phyloP scores from a whole-genome alignment of 306 rosid species.

The Cyclanthera cordifolia region DNA sequence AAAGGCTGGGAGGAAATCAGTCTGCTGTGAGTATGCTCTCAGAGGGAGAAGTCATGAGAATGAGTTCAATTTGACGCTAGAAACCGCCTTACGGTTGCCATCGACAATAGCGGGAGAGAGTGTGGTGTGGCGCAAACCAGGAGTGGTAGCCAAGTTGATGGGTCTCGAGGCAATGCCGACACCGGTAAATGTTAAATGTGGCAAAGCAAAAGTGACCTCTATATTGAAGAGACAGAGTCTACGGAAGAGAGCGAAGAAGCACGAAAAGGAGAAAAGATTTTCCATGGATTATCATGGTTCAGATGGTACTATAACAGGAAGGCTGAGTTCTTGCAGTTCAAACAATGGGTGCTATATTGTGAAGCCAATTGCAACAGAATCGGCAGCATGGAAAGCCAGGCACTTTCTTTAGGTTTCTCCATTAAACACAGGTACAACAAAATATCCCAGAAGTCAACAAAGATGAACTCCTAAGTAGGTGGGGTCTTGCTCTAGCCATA shows the following conservation, averaged over 20 bases:
- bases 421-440: not conserved
- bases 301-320: slow-evolving; percentile 10
- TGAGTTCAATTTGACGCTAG: slow-evolving; percentile 10
- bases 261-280: slow-evolving; percentile 38
- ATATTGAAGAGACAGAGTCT: slow-evolving; percentile 28
- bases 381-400: not conserved
- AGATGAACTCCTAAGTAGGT: not conserved
- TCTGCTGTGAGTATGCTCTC: slow-evolving; percentile 34
- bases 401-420: not conserved
- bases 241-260: slow-evolving; percentile 41
- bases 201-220: slow-evolving; percentile 23
- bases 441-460: not conserved
- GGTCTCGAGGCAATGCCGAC: slow-evolving; percentile 81
- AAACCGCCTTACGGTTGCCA: slow-evolving; percentile 28
- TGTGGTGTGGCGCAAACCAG: slow-evolving; percentile 80
- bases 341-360: not conserved
- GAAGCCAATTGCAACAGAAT: slow-evolving; percentile 11
- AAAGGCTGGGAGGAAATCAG: slow-evolving; percentile 35
- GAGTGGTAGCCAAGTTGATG: slow-evolving; percentile 83
- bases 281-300: slow-evolving; percentile 8
- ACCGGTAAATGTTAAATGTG: slow-evolving; percentile 26
- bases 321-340: slow-evolving; percentile 13
- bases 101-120: slow-evolving; percentile 34
- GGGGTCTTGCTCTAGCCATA: slow-evolving; percentile 2
- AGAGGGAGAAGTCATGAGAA: slow-evolving; percentile 18